A percentile compares a stretch with the other conserved stretches of the same genome.
Evolutionary conservation across 768 basidiomycete genomes (phyloP).

Genomic region (Asterophora lycoperdoides): DNA sequence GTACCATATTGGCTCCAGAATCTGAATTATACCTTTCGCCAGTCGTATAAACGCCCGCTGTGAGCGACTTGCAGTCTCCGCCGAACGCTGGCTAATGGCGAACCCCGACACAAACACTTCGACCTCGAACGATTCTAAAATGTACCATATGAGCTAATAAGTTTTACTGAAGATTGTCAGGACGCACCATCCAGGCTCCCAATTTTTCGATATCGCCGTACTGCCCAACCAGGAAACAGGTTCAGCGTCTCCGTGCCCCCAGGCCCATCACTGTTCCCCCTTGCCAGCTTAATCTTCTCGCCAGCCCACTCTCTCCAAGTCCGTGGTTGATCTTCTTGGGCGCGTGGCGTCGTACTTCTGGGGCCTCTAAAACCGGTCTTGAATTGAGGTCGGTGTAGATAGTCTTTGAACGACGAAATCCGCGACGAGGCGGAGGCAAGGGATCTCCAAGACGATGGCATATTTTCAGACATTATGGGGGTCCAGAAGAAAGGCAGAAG

Average conservation of each 20-base stretch:
- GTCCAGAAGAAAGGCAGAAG: constrained; percentile 2
- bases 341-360: background rate
- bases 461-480: constrained; percentile 32
- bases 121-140: constrained; percentile 57
- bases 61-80: constrained; percentile 62
- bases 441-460: constrained; percentile 31
- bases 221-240: constrained; percentile 83
- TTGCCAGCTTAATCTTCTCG: constrained; percentile 42
- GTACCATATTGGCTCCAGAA: background rate
- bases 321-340: constrained; percentile 24
- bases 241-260: constrained; percentile 40
- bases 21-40: constrained; percentile 57
- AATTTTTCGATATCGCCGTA: constrained; percentile 39
- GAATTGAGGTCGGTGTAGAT: constrained; percentile 25
- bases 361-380: background rate
- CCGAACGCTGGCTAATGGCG: constrained; percentile 55
- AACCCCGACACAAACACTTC: constrained; percentile 77
- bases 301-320: constrained; percentile 64
- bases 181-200: constrained; percentile 25
- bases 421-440: constrained; percentile 29
- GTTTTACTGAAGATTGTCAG: background rate
- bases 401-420: constrained; percentile 42
- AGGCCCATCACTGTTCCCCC: constrained; percentile 12
- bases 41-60: constrained; percentile 73
- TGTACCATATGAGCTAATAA: background rate